Base-by-base conservation (phyloP, 2,329 filamentous ascomycete genomes). In the Cladobotryum mycophilum region DNA sequence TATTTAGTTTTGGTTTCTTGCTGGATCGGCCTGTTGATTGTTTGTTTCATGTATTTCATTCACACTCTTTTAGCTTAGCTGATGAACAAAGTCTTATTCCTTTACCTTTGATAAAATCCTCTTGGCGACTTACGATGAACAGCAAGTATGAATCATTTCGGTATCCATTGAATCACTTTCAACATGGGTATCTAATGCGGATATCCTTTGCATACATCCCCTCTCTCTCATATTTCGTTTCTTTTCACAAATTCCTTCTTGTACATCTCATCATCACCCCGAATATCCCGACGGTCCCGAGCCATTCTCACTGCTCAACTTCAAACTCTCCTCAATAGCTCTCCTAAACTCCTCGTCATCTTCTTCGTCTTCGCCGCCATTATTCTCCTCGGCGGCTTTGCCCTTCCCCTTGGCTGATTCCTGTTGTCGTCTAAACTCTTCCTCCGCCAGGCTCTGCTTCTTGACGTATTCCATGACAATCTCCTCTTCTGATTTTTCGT, bases 381-480 rank as follows among this genome's bases (percentile, higher is more conserved):
- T 52, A 18, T 59, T 55, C 52, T 58, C 58, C 50, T 56, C 57
- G n/a, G 47, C 55, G 5, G 48, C 63, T 15, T 60, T 65, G 1
- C 62, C 68, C 55, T 66, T 69, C 0, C 65, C 69, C 56, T 70
- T 69, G 9, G 60, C 52, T 46, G 59, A 56, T 35, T 36, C 14
- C 17, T 37, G 44, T 17, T 48, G 48, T 33, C 43, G 51, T 47
- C 64, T 57, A 45, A 65, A 74, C 62, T 83, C 75, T 56, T 84
- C 83, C 67, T 92, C 88, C 1, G 79, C 75, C 40, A 89, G 63
- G 64, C 85, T 89, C 70, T 90, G 85, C 70, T 83, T 86, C 74
- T 85, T 87, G 38, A 89, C 77, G 65, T 88, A 89, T 60, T 89
- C 85, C 63, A 91, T 66, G 8, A 90, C 80, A 52, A 86, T 81